phyloP scores from a whole-genome alignment of 805 yeast genomes.

The Saccharomycopsis sp. region DNA sequence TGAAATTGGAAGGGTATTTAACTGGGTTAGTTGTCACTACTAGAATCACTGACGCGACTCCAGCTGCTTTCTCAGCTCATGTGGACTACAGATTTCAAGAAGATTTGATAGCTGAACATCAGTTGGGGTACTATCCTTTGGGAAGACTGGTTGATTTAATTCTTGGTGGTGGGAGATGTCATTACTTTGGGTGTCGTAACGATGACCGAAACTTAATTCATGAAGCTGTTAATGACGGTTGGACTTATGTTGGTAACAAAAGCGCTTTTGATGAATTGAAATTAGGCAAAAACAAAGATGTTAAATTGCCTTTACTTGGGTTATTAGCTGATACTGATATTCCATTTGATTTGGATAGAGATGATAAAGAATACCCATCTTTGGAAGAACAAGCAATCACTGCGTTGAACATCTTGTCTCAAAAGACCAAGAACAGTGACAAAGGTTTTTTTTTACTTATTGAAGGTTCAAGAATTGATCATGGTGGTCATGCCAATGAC shows the following conservation, averaged over 20 bases:
- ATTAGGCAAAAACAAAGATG: constrained; percentile 49
- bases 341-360: constrained; percentile 79
- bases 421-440: constrained; percentile 65
- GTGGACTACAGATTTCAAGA: constrained; percentile 71
- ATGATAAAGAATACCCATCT: constrained; percentile 53
- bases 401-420: constrained; percentile 61
- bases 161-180: constrained; percentile 89
- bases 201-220: constrained; percentile 65
- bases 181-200: constrained; percentile 65
- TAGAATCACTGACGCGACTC: constrained; percentile 90
- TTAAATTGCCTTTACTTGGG: constrained; percentile 69
- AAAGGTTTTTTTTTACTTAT: constrained; percentile 80
- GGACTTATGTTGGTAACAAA: constrained; percentile 57
- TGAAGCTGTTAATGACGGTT: constrained; percentile 55
- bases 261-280: constrained; percentile 49
- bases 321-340: constrained; percentile 70
- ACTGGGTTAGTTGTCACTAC: constrained; percentile 94
- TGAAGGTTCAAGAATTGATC: constrained; percentile 93
- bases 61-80: constrained; percentile 83
- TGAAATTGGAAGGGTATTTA: constrained; percentile 68
- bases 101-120: constrained; percentile 81
- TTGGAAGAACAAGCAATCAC: constrained; percentile 70
- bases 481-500: constrained; percentile 91
- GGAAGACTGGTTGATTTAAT: constrained; percentile 78
- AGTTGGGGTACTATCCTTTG: constrained; percentile 71